Base-by-base conservation (phyloP, 2,329 filamentous ascomycete genomes). In the Lachnellula arida region DNA sequence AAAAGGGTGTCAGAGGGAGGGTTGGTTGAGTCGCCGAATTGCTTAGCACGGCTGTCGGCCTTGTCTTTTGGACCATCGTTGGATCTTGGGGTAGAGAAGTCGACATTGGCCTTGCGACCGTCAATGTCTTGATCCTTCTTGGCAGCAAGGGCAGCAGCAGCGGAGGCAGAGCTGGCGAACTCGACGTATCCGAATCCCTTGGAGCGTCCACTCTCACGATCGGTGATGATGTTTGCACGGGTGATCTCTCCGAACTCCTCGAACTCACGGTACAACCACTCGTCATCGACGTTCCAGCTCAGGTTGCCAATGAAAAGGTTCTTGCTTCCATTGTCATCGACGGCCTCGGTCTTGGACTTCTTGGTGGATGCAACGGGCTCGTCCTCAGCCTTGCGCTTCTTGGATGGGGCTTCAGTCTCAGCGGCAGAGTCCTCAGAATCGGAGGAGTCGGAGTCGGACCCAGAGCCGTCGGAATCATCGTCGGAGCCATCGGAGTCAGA, bases 161-260 rank as follows among this genome's bases (percentile, higher is more conserved):
- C 86, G 70, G 82, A 78, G 37, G 77, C 77, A 63, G 78, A 75
- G 61, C 77, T 79, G 69, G 74, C 74, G 72, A 85, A 90, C 72
- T 89, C 86, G 64, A 89, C 85, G 69, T 89, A 90, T 56, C 86
- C 87, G 71, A 88, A 89, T 60, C 84, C 87, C 75, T 86, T 87
- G 70, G 85, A 86, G 66, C 84, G 81, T 63, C 85, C 85, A 70
- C 76, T 78, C 42, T 81, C 82, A 65, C 81, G 81, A 73, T 89
- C 85, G 65, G 80, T 86, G 70, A 89, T 83, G 71, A 89, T 78
- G 68, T 83, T 81, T 60, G 79, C 80, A 67, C 82, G 80, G 65
- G 75, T 73, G 62, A 88, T 79, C 71, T 85, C 82, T 65, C 85
- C 86, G 65, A 86, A 88, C 63, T 78, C 75, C 72, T 86, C 80